Percentiles rank a stretch among this genome's conserved stretches.
phyloP scores from a whole-genome alignment of 805 yeast genomes.

The Monosporozyma unispora region DNA sequence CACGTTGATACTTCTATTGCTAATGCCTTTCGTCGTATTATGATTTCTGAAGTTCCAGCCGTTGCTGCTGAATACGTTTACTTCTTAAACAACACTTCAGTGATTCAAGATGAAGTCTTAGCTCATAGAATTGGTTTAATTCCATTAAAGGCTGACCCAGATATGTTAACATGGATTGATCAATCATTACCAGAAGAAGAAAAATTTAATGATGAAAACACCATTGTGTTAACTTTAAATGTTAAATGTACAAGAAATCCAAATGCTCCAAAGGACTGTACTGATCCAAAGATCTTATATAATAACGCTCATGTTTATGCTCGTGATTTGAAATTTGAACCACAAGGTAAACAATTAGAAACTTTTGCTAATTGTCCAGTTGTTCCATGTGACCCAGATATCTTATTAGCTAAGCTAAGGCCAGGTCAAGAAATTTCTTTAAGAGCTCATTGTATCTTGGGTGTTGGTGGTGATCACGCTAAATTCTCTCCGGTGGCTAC shows the following conservation, averaged over 20 bases:
- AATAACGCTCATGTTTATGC: slow-evolving; percentile 85
- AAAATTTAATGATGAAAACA: slow-evolving; percentile 78
- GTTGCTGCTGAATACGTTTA: slow-evolving; percentile 92
- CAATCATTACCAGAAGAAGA: slow-evolving; percentile 51
- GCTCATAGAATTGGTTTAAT: slow-evolving; percentile 92
- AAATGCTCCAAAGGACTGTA: slow-evolving; percentile 65
- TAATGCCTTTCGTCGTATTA: slow-evolving; percentile 92
- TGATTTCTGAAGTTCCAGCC: slow-evolving; percentile 94
- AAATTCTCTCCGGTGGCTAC: slow-evolving; percentile 96
- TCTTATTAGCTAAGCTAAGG: slow-evolving; percentile 81
- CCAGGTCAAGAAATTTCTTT: slow-evolving; percentile 95
- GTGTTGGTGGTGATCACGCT: slow-evolving; percentile 92
- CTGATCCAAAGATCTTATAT: slow-evolving; percentile 77
- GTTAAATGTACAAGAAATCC: slow-evolving; percentile 81
- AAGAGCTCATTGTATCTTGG: slow-evolving; percentile 83
- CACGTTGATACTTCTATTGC: slow-evolving; percentile 88
- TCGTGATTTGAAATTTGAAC: slow-evolving; percentile 77
- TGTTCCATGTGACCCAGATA: slow-evolving; percentile 78
- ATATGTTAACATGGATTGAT: slow-evolving; percentile 76
- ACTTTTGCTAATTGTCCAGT: slow-evolving; percentile 58
- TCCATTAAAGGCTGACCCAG: slow-evolving; percentile 89
- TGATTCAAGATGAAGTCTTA: slow-evolving; percentile 92
- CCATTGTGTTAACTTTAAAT: slow-evolving; percentile 73
- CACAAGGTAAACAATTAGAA: slow-evolving; percentile 80
- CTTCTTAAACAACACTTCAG: slow-evolving; percentile 89